Evolutionary conservation across 2,329 filamentous ascomycete genomes (phyloP).

Genomic region (Fusarium torreyae): DNA sequence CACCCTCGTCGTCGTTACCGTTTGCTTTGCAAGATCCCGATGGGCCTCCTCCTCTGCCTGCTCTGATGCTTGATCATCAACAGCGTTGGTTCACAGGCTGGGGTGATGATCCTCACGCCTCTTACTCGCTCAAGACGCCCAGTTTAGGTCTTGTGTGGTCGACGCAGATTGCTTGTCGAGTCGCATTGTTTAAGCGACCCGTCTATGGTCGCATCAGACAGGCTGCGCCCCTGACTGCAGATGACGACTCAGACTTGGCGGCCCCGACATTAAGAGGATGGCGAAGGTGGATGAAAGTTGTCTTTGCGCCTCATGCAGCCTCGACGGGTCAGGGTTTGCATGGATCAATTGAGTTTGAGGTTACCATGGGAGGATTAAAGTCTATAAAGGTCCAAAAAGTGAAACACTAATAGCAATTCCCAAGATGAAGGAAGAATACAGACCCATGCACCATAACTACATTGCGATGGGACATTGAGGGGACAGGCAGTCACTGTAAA

Average conservation of each 20-base stretch:
- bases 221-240: slow-evolving; percentile 55
- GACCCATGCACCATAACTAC: too few species aligned
- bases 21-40: slow-evolving; percentile 51
- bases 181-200: slow-evolving; percentile 84
- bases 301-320: slow-evolving; percentile 85
- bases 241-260: slow-evolving; percentile 60
- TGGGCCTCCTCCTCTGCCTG: slow-evolving; percentile 59
- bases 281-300: slow-evolving; percentile 87
- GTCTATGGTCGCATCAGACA: slow-evolving; percentile 61
- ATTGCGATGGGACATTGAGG: not conserved
- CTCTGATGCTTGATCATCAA: slow-evolving; percentile 86
- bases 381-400: slow-evolving; percentile 45
- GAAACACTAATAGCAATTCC: slow-evolving; percentile 9
- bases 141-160: slow-evolving; percentile 92
- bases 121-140: slow-evolving; percentile 79
- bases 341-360: slow-evolving; percentile 79
- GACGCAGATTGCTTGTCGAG: slow-evolving; percentile 86
- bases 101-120: slow-evolving; percentile 76
- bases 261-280: slow-evolving; percentile 69
- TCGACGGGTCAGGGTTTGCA: slow-evolving; percentile 64
- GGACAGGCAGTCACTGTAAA: not conserved
- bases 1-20: slow-evolving; percentile 60
- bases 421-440: not conserved
- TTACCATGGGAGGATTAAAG: slow-evolving; percentile 76
- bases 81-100: slow-evolving; percentile 96